Evolutionary conservation across 345 rosid species (phyloP).

Genomic region (Raphanus raphanistrum): DNA sequence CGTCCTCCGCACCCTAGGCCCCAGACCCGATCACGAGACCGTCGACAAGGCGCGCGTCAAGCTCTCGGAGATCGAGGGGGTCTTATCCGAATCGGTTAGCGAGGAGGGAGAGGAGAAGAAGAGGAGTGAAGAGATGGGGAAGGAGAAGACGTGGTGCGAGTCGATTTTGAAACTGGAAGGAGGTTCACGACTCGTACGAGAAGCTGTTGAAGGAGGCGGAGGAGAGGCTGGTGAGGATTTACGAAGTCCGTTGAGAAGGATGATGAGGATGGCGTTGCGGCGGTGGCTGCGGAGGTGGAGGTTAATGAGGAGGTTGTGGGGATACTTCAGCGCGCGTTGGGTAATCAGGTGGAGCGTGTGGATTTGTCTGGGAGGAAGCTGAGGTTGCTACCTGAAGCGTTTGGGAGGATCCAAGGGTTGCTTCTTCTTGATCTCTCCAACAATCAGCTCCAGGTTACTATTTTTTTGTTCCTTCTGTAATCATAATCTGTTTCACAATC

Average conservation of each 20-base stretch:
- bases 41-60: conserved; percentile 69
- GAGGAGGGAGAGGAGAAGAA: conserved; percentile 53
- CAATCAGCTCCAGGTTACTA: conserved; percentile 70
- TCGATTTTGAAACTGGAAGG: conserved; percentile 76
- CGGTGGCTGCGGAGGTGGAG: conserved; percentile 34
- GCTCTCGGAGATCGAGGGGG: conserved; percentile 57
- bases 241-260: background rate
- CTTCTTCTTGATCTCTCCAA: conserved; percentile 60
- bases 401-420: conserved; percentile 73
- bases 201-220: conserved; percentile 47
- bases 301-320: conserved; percentile 61
- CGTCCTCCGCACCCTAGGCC: conserved; percentile 75
- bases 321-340: conserved; percentile 56
- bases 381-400: conserved; percentile 79
- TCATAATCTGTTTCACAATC: background rate
- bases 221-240: conserved; percentile 16
- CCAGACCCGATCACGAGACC: conserved; percentile 89
- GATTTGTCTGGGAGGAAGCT: conserved; percentile 69
- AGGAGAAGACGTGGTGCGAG: conserved; percentile 52
- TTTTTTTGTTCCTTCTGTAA: background rate
- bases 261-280: background rate
- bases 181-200: conserved; percentile 74
- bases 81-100: conserved; percentile 62
- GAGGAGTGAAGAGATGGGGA: conserved; percentile 54
- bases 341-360: conserved; percentile 54